Evolutionary conservation across 2,329 filamentous ascomycete genomes (phyloP).

Genomic region (Ascochyta koolunga): DNA sequence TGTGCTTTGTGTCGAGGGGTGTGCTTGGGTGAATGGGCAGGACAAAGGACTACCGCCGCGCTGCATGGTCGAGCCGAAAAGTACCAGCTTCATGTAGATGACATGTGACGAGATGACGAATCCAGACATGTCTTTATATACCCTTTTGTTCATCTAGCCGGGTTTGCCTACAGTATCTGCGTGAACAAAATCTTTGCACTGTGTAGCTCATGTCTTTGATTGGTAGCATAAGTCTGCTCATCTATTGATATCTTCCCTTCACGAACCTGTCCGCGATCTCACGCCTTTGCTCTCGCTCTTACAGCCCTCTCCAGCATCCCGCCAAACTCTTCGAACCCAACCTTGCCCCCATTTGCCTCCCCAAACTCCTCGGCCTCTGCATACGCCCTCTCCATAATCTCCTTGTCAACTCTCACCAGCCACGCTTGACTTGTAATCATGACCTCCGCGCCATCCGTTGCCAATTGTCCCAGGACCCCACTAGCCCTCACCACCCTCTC

Average conservation of each 20-base stretch:
- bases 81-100: constrained; percentile 12
- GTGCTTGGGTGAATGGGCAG: constrained; percentile 2
- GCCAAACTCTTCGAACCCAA: constrained; percentile 49
- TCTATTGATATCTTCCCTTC: constrained; percentile 6
- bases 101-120: constrained; percentile 17
- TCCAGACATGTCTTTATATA: constrained; percentile 11
- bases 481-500: constrained; percentile 51
- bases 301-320: constrained; percentile 47
- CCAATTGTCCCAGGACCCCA: constrained; percentile 45
- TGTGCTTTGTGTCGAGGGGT: constrained; percentile 20
- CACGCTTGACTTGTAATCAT: constrained; percentile 54
- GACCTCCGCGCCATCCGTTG: constrained; percentile 35
- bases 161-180: neutral
- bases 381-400: constrained; percentile 51
- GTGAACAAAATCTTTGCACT: too few species aligned
- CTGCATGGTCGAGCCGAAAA: constrained; percentile 5
- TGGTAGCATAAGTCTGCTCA: neutral
- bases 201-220: too few species aligned
- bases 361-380: constrained; percentile 38
- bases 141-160: neutral
- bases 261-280: neutral
- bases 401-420: constrained; percentile 49
- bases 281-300: constrained; percentile 25
- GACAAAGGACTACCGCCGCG: constrained; percentile 5
- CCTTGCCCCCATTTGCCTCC: constrained; percentile 34